Evolutionary conservation across 1,284 basidiomycete genomes (phyloP), one percentile per base, ranked within the genome.

Genomic region (Boletus holoroseus): DNA sequence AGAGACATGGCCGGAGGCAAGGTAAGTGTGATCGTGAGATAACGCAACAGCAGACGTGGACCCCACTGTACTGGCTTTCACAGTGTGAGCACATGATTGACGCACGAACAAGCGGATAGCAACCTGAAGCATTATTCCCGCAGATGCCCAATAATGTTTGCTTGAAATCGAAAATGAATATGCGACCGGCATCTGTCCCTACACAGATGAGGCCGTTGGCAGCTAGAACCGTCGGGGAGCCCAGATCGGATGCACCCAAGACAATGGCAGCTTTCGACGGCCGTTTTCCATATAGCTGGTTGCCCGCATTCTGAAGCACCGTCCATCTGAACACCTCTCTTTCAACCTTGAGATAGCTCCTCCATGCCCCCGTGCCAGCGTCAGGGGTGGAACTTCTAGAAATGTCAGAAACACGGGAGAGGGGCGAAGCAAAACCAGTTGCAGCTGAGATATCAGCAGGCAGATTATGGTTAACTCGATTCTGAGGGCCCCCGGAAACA

Each of bases 1-100:
- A 2, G 78, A 81, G 0, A 82, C 76, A 67, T 98, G 92, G 0
- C 96, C 96, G 1, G 89, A 87, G 0, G 88, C 95, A 43, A 98
- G 74, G 67, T 85, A 98, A 0, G 94, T 95, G 60, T 94, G 91
- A 64, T 99, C 96, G 57, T 91, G 85, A 3, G 94, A 97, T 44
- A 99, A 74, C 2, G 92, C 85, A 5, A 99, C 71, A 1, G 94
- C 88, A 6, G 92, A 96, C 15, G 96, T 91, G n/a, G 89, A 70
- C 13, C 93, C 92, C 15, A 84, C 73, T 9, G 73, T 68, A 61
- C 73, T 80, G 41, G 74, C 85, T 88, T 66, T 52, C 64, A 44
- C 37, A 52, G 50, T 35, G 55, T 65, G 39, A 67, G 64, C 35
- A 46, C 46, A 54, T 32, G 30, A 44, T 35, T 15, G 36, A 48